Conservation (phyloP, 2,329 filamentous ascomycete species). For the Talaromyces rugulosus region DNA sequence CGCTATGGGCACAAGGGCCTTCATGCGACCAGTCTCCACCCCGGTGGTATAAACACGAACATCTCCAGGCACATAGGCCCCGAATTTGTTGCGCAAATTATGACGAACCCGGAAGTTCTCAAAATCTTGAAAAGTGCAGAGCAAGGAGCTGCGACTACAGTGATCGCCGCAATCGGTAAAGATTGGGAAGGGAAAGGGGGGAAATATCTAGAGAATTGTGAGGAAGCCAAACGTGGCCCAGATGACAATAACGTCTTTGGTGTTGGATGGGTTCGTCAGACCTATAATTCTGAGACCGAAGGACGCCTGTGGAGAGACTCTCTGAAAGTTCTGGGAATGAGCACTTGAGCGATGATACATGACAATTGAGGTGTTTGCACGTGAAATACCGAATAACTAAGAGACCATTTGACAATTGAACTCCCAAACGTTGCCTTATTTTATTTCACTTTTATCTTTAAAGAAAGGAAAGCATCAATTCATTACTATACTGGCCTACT, state of each 20-base stretch:
- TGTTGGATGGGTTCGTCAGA: conserved; percentile 6
- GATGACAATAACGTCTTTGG: conserved; percentile 4
- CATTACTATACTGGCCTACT: too few relatives aligned
- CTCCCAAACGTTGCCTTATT: too few relatives aligned
- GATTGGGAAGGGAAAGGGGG: conserved; percentile 28
- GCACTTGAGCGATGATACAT: neutral
- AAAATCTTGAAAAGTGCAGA: conserved; percentile 23
- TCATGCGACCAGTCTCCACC: conserved; percentile 43
- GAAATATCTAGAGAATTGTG: conserved; percentile 24
- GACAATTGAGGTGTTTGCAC: too few relatives aligned
- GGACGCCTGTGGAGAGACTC: conserved; percentile 28
- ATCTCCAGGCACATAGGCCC: conserved; percentile 2
- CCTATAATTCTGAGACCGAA: conserved; percentile 24
- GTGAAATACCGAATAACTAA: too few relatives aligned
- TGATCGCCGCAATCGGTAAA: conserved; percentile 27
- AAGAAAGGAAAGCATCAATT: too few relatives aligned
- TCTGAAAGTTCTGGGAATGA: conserved; percentile 17
- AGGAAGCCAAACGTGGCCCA: conserved; percentile 5
- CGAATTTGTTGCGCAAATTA: neutral
- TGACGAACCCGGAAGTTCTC: neutral
- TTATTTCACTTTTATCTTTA: too few relatives aligned
- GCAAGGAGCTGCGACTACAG: conserved; percentile 36
- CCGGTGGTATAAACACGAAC: conserved; percentile 16
- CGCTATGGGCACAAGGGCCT: conserved; percentile 42
- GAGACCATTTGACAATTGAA: too few relatives aligned